Percentiles rank a stretch among this genome's conserved stretches.
Evolutionary conservation across 208 protist species (phyloP).

Genomic region (Lotmaria passim): DNA sequence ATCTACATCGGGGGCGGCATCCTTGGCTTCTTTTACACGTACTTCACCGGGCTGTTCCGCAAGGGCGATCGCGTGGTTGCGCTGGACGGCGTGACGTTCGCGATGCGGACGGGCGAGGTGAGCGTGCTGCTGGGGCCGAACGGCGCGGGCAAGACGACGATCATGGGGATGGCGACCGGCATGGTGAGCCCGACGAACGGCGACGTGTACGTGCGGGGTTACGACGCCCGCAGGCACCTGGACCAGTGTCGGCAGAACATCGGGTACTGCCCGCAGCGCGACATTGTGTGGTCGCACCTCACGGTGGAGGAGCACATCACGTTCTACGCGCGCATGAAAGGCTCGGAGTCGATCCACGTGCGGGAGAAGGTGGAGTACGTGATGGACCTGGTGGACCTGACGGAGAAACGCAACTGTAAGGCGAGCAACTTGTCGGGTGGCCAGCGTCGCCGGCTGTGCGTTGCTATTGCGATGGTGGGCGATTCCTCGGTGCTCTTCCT

Average conservation of each 20-base stretch:
- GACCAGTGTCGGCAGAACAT: constrained; percentile 76
- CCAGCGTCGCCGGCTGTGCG: constrained; percentile 83
- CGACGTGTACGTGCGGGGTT: constrained; percentile 70
- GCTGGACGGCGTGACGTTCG: constrained; percentile 72
- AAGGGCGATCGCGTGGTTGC: constrained; percentile 54
- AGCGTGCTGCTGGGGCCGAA: constrained; percentile 87
- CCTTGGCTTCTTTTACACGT: constrained; percentile 65
- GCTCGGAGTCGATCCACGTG: constrained; percentile 46
- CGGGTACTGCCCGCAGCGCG: constrained; percentile 94
- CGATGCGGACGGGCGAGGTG: constrained; percentile 71
- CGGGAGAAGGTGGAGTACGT: constrained; percentile 50
- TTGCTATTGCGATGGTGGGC: constrained; percentile 89
- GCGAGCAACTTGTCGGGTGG: constrained; percentile 73
- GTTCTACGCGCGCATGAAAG: constrained; percentile 94
- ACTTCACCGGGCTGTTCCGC: constrained; percentile 66
- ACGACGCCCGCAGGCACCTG: constrained; percentile 56
- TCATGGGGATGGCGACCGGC: constrained; percentile 80
- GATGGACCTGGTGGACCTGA: constrained; percentile 60
- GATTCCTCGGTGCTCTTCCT: constrained; percentile 76
- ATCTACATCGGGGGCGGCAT: constrained; percentile 66
- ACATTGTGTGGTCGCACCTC: constrained; percentile 92
- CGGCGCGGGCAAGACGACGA: constrained; percentile 85
- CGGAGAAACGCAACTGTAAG: constrained; percentile 56
- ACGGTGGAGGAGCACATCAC: constrained; percentile 93
- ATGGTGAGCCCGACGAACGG: constrained; percentile 68